A percentile compares a stretch with the other conserved stretches of the same genome.
These are phyloP conservation scores for Globisporangium spinosum DNA, from an alignment of 352 stramenopile genomes.

Conservation along the genomic window DNA sequence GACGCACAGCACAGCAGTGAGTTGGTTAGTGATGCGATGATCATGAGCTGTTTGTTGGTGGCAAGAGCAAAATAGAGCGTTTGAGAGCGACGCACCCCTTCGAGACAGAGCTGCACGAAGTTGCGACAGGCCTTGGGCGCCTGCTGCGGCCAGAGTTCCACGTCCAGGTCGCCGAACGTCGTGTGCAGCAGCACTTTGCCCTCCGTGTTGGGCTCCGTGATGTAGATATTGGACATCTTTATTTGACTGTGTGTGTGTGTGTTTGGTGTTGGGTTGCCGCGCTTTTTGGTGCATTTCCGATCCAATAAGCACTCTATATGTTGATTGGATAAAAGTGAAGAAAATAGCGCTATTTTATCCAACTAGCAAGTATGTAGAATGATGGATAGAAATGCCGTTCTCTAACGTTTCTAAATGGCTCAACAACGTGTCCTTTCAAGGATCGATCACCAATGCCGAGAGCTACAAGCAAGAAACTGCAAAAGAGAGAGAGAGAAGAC, in stretches of 20 bases:
- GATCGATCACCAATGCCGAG: not conserved
- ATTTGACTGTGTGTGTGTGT: not conserved
- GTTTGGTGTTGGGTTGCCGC: not conserved
- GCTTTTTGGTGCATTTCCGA: not conserved
- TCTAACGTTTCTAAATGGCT: slow-evolving; percentile 1
- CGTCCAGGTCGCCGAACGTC: slow-evolving; percentile 95
- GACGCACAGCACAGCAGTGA: slow-evolving; percentile 11
- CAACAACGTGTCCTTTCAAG: not conserved
- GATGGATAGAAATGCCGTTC: not conserved
- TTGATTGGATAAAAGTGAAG: not conserved
- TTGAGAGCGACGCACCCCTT: slow-evolving; percentile 36
- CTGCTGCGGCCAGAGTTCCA: slow-evolving; percentile 97
- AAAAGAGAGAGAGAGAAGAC: not conserved
- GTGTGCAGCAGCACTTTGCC: slow-evolving; percentile 97
- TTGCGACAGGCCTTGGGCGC: slow-evolving; percentile 93
- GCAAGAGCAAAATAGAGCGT: not conserved
- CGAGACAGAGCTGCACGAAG: slow-evolving; percentile 91
- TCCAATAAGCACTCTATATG: not conserved
- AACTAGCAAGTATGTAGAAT: not conserved
- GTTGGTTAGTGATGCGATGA: not conserved
- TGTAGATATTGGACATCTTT: slow-evolving; percentile 96
- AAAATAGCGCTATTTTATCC: not conserved
- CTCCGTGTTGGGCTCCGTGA: slow-evolving; percentile 93
- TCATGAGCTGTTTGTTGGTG: not conserved
- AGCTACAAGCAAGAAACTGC: not conserved